Percentiles rank a stretch among this genome's conserved stretches.
phyloP scores from a whole-genome alignment of 768 basidiomycete species.

The Leccinum truebloodii region DNA sequence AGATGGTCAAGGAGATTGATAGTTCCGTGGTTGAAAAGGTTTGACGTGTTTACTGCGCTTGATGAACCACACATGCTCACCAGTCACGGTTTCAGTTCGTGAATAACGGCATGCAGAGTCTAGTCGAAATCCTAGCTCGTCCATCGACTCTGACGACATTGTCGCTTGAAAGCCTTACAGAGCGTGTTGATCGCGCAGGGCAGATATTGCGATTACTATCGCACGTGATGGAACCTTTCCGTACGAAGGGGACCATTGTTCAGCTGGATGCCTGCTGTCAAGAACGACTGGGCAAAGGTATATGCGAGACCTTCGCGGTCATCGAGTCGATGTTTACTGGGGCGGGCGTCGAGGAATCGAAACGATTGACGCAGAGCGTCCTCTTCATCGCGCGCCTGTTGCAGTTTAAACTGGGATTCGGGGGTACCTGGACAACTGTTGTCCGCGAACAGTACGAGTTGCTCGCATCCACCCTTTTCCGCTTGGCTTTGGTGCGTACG shows the following conservation, averaged over 20 bases:
- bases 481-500: slow-evolving; percentile 51
- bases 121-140: slow-evolving; percentile 54
- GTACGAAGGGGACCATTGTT: slow-evolving; percentile 49
- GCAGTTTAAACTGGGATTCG: slow-evolving; percentile 74
- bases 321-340: slow-evolving; percentile 39
- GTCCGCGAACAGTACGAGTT: slow-evolving; percentile 47
- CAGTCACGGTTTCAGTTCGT: slow-evolving; percentile 52
- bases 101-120: slow-evolving; percentile 69
- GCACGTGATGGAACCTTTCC: slow-evolving; percentile 66
- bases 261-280: slow-evolving; percentile 49
- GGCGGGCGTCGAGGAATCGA: slow-evolving; percentile 22
- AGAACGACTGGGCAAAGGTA: slow-evolving; percentile 52
- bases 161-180: slow-evolving; percentile 33
- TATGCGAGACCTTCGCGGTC: slow-evolving; percentile 42
- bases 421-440: slow-evolving; percentile 53
- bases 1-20: slow-evolving; percentile 73
- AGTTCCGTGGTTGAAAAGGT: slow-evolving; percentile 70
- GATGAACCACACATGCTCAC: not conserved
- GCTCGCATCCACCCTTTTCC: slow-evolving; percentile 47
- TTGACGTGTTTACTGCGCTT: not conserved
- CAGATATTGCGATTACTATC: slow-evolving; percentile 71
- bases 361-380: slow-evolving; percentile 41
- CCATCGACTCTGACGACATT: slow-evolving; percentile 20
- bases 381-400: slow-evolving; percentile 65
- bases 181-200: slow-evolving; percentile 54